phyloP scores from a whole-genome alignment of 129 eudicot genomes.

The Pseudognaphalium luteoalbum region DNA sequence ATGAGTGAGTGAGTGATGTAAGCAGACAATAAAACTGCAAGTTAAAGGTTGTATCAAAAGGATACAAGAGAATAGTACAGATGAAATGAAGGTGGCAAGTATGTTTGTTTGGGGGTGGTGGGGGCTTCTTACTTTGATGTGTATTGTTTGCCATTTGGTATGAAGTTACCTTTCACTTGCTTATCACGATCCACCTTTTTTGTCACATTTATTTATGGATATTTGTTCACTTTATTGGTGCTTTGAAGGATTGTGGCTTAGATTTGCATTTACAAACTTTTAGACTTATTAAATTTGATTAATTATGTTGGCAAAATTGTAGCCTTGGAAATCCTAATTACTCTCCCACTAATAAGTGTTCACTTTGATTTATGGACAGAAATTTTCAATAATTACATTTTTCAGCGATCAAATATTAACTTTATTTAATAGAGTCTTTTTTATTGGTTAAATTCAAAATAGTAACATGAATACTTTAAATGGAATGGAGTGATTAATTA shows the following conservation, averaged over 20 bases:
- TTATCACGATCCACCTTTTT: not conserved
- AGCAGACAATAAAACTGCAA: no score
- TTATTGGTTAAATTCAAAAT: no score
- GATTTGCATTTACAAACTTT: constrained; percentile 18
- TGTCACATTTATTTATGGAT: constrained; percentile 14
- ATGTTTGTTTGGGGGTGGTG: constrained; percentile 13
- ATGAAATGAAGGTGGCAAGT: constrained; percentile 14
- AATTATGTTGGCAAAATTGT: not conserved
- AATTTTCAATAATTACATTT: no score
- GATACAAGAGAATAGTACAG: not conserved
- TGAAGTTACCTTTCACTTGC: constrained; percentile 30
- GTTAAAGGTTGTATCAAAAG: not conserved
- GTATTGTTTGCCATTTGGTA: constrained; percentile 24
- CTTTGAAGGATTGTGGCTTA: constrained; percentile 20
- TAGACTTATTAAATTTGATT: not conserved
- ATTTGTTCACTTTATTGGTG: constrained; percentile 14
- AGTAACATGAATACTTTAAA: no score
- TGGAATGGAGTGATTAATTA: no score
- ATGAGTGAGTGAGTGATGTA: no score
- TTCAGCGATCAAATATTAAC: no score
- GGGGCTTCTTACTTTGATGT: constrained; percentile 26
- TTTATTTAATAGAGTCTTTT: no score
- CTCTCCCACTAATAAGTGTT: no score
- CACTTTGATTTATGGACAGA: no score
- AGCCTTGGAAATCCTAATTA: not conserved